These are phyloP conservation scores for Aureobasidium zeae DNA, from an alignment of 2,329 filamentous ascomycete genomes.

Conservation along the genomic window DNA sequence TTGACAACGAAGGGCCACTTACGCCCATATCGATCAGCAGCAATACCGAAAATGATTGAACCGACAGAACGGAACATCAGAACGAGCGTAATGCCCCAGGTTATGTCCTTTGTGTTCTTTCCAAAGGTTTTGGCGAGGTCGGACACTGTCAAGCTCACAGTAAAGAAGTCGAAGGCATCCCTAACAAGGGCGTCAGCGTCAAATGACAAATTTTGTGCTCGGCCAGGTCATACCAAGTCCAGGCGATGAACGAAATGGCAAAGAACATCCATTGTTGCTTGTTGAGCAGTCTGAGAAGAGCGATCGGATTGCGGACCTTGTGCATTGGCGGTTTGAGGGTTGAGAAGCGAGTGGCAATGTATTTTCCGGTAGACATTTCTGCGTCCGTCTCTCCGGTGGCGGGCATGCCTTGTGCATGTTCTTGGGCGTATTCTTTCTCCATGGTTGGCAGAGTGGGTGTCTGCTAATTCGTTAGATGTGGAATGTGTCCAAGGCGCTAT, in stretches of 20 bases:
- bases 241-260: slow-evolving; percentile 21
- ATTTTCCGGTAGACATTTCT: slow-evolving; percentile 36
- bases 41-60: slow-evolving; percentile 24
- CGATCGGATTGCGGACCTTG: slow-evolving; percentile 41
- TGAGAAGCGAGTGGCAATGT: slow-evolving; percentile 45
- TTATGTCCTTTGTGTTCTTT: slow-evolving; percentile 46
- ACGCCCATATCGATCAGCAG: slow-evolving; percentile 26
- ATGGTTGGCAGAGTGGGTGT: neutral
- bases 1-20: slow-evolving; percentile 32
- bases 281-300: slow-evolving; percentile 40
- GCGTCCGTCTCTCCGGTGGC: slow-evolving; percentile 18
- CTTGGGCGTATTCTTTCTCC: slow-evolving; percentile 5
- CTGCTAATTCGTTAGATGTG: neutral
- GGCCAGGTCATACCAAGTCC: slow-evolving; percentile 35
- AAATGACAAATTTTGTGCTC: slow-evolving; percentile 41
- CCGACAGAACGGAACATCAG: slow-evolving; percentile 29
- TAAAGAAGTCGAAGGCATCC: slow-evolving; percentile 32
- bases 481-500: neutral
- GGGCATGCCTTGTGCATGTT: slow-evolving; percentile 7
- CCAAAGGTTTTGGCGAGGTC: slow-evolving; percentile 43
- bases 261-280: slow-evolving; percentile 50
- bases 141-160: slow-evolving; percentile 45
- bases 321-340: slow-evolving; percentile 49
- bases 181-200: slow-evolving; percentile 22
- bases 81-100: slow-evolving; percentile 43